Conservation (phyloP, 2,329 filamentous ascomycete species). For the Teratosphaeria epicoccoides region DNA sequence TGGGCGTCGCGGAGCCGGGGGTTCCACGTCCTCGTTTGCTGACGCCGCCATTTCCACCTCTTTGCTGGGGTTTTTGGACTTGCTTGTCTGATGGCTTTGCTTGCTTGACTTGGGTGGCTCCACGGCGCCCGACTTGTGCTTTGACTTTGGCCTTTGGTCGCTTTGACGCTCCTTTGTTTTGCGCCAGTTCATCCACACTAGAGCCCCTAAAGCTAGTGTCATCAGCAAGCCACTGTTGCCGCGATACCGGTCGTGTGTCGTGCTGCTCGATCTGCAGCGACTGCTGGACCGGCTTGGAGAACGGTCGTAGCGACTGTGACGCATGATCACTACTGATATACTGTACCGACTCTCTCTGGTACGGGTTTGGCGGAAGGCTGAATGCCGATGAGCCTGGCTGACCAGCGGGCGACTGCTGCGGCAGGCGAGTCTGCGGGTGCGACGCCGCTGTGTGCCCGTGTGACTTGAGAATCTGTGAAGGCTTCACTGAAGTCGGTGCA, state of each 20-base stretch:
- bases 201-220: neutral
- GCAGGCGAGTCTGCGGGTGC: neutral
- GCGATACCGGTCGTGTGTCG: neutral
- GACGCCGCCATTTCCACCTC: neutral
- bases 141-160: neutral
- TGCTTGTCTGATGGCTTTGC: neutral
- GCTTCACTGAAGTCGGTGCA: neutral
- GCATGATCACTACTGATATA: neutral
- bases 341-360: neutral
- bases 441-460: neutral
- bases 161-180: neutral
- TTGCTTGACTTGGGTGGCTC: neutral
- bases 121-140: neutral
- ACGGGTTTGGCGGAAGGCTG: neutral
- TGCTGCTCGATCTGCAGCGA: neutral
- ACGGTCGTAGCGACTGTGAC: neutral
- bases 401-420: neutral
- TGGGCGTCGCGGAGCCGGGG: neutral
- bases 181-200: neutral
- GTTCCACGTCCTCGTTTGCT: neutral
- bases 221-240: neutral
- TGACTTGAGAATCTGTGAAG: neutral
- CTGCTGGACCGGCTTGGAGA: neutral
- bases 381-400: neutral
- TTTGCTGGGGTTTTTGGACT: neutral